Base-by-base conservation (phyloP, 805 yeast genomes). In the Phaffomyces antillensis region DNA sequence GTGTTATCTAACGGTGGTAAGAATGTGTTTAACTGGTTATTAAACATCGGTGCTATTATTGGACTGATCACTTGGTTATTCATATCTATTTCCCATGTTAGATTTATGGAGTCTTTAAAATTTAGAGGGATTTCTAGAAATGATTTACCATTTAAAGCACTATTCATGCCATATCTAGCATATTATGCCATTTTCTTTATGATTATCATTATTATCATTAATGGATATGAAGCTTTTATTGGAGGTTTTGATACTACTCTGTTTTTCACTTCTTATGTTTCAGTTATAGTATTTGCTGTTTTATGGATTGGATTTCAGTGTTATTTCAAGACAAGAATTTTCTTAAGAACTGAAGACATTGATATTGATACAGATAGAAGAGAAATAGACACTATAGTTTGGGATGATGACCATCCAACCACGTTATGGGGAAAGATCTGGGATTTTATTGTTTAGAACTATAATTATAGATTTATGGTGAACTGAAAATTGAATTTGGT, bases 21-120 rank as follows among this genome's bases (percentile, higher is more conserved):
- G 34, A 69, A 73, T 5, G 89, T 80, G 30, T 84, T 84, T 66
- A 67, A 74, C 57, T 84, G 90, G 90, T 69, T 84, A 47, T 65
- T 83, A 52, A 83, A 82, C 61, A 82, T 84, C 53, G 75, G 86
- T 13, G 85, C 86, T 25, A 82, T 83, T 41, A 81, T 89, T 12
- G 90, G 90, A 46, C 71, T 83, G 52, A 79, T 83, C 52, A 73
- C 86, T 16, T 82, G 90, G 90, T 73, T 79, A 41, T 75, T 78
- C 60, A 82, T 83, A 49, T 71, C 81, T 24, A 63, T 75, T 39
- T 70, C 84, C 4, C 90, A 83, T 63, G 64, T 84, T 46, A 70
- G 90, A 60, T 84, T 83, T 64, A 83, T 83, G 81, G 62, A 69
- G 36, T 80, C 83, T 30, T 66, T 86, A 55, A 75, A 73, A 54